Conservation (phyloP, 208 protist species). For the Jaenimonas drosophilae region DNA sequence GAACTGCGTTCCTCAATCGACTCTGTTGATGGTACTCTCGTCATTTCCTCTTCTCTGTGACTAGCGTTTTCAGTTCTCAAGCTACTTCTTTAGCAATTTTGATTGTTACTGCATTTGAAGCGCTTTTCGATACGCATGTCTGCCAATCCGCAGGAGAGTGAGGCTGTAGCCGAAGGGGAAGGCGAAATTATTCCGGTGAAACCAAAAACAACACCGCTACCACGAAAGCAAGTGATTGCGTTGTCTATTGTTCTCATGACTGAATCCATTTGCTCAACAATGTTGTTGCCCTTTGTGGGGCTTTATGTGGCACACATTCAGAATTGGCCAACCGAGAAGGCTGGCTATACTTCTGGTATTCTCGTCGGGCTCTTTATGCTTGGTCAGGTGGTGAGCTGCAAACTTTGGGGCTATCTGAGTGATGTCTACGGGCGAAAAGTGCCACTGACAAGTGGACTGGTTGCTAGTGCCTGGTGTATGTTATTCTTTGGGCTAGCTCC, state of each 20-base stretch:
- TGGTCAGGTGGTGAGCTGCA: conserved; percentile 25
- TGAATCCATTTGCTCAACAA: conserved; percentile 25
- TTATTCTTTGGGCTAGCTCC: conserved; percentile 51
- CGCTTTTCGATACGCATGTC: background rate
- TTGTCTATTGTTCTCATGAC: conserved; percentile 39
- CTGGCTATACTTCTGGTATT: conserved; percentile 25
- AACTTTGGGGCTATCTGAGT: conserved; percentile 29
- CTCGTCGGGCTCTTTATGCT: conserved; percentile 35
- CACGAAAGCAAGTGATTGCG: conserved; percentile 36
- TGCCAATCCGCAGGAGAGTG: background rate
- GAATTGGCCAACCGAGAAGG: conserved; percentile 10
- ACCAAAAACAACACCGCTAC: conserved; percentile 47
- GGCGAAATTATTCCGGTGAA: background rate
- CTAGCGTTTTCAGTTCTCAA: background rate
- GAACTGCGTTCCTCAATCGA: no score
- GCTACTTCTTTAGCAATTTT: background rate
- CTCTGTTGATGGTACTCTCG: background rate
- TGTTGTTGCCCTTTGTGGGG: conserved; percentile 38
- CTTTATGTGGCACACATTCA: conserved; percentile 21
- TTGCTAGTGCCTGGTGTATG: conserved; percentile 15
- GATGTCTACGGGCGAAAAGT: conserved; percentile 27
- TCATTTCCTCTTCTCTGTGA: conserved; percentile 1
- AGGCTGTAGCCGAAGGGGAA: background rate
- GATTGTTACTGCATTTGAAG: background rate
- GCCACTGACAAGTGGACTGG: conserved; percentile 17